These are phyloP conservation scores for Intubia oerlemansii DNA, from an alignment of 2,329 filamentous ascomycete genomes.

Conservation along the genomic window DNA sequence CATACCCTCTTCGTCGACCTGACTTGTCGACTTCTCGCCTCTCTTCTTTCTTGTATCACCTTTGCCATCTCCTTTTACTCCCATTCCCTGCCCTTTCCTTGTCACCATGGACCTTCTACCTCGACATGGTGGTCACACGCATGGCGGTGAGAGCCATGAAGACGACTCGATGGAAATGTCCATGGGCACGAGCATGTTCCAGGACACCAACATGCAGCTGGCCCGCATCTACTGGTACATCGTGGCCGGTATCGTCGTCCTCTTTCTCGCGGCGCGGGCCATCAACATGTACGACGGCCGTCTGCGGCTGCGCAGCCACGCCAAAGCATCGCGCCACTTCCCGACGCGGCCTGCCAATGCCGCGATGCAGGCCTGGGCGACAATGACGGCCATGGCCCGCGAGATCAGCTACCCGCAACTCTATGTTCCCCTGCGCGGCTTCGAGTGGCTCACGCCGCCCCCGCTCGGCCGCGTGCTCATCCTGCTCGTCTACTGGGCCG, in stretches of 20 bases:
- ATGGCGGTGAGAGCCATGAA: no score
- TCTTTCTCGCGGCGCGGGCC: conserved; percentile 18
- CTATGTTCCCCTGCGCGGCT: conserved; percentile 21
- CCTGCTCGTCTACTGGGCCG: conserved; percentile 33
- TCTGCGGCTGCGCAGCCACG: conserved; percentile 19
- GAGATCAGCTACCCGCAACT: conserved; percentile 35
- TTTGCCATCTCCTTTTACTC: no score
- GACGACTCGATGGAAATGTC: conserved; percentile 9
- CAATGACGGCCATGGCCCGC: conserved; percentile 31
- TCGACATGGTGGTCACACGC: no score
- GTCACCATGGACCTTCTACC: no score
- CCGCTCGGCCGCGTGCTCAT: conserved; percentile 32
- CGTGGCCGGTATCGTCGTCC: conserved; percentile 24
- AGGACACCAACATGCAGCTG: conserved; percentile 24
- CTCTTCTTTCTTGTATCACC: no score
- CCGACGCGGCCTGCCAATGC: conserved; percentile 28
- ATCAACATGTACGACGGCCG: conserved; percentile 20
- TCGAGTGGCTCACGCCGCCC: conserved; percentile 36
- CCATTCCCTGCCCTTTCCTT: no score
- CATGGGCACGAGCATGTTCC: conserved; percentile 19
- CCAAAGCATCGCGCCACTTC: conserved; percentile 20
- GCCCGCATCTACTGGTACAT: conserved; percentile 39
- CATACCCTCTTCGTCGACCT: no score
- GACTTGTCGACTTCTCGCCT: no score
- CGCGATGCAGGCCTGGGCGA: conserved; percentile 32